Evolutionary conservation across 2,329 filamentous ascomycete species (phyloP), one percentile per base, ranked within the genome.

Genomic region (Colletotrichum navitas): DNA sequence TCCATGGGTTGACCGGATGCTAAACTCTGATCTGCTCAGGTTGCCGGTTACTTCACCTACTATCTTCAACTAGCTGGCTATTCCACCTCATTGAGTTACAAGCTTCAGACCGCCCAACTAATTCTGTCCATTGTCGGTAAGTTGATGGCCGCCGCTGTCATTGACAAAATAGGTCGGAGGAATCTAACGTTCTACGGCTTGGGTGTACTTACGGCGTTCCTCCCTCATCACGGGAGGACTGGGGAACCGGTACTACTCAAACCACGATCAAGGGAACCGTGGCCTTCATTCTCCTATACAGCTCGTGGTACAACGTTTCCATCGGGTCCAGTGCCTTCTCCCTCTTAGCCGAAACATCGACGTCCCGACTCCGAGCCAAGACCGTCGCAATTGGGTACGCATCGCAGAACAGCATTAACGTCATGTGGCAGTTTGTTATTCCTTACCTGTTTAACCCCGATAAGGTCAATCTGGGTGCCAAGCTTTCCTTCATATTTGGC

Each of bases 51-150:
- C 39, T 72, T 68, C 39, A 74, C 74, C 3, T 85, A 85, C 74
- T 84, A 84, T 72, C 76, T 80, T 41, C 80, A 85, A 68, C 76
- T 84, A 3, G 82, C 83, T 5, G 83, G 83, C 11, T 83, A 81
- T 72, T 78, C 77, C 47, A 80, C 79, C 0, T 63, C 72, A 1
- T 78, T 76, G 73, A 80, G 78, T 64, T 84, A 83, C 75, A 79
- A 76, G 56, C 76, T 84, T 4, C 79, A 82, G 54, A 84, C 83
- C 58, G 77, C 78, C 12, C 81, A 84, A 65, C 82, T 82, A 51
- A 77, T 80, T 2, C 68, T 82, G 10, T 83, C 80, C 7, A 78
- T 83, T 34, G 54, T 81, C 5, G 83, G 83, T 34, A 84, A 83
- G 66, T 68, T 84, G 60, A 79, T 81, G 74, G 81, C 82, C 2